These are phyloP conservation scores for Cyclotella cryptica DNA, from an alignment of 108 stramenopile genomes.

Conservation along the genomic window DNA sequence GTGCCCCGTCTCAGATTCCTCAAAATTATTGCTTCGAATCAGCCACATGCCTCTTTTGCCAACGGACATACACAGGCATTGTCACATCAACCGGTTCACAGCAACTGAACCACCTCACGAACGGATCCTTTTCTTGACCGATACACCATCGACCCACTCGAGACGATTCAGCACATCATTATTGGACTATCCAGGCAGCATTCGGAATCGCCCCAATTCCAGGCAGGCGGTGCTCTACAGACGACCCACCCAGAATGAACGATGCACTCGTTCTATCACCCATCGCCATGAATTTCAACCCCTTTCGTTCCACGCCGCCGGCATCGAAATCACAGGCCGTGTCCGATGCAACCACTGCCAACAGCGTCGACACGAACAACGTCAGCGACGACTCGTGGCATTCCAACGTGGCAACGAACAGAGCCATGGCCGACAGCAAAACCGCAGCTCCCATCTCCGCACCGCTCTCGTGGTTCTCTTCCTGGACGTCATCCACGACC, in stretches of 20 bases:
- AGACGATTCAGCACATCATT: too few relatives aligned
- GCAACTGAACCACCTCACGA: too few relatives aligned
- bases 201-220: too few relatives aligned
- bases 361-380: constrained; percentile 7
- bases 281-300: constrained; percentile 43
- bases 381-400: constrained; percentile 33
- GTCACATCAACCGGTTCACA: too few relatives aligned
- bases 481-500: constrained; percentile 38
- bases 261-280: constrained; percentile 17
- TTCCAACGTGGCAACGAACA: constrained; percentile 9
- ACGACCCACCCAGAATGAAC: not conserved
- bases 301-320: constrained; percentile 24
- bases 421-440: not conserved
- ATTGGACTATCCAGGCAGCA: too few relatives aligned
- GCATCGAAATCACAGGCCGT: not conserved
- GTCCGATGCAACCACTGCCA: not conserved
- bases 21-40: too few relatives aligned
- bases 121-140: too few relatives aligned
- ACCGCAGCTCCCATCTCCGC: constrained; percentile 11
- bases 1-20: too few relatives aligned
- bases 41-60: too few relatives aligned
- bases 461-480: constrained; percentile 39
- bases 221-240: not conserved
- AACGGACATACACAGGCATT: too few relatives aligned
- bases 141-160: too few relatives aligned